Percentiles rank a stretch among this genome's conserved stretches.
Evolutionary conservation across 768 basidiomycete genomes (phyloP).

Genomic region (Termitomyces sp.): DNA sequence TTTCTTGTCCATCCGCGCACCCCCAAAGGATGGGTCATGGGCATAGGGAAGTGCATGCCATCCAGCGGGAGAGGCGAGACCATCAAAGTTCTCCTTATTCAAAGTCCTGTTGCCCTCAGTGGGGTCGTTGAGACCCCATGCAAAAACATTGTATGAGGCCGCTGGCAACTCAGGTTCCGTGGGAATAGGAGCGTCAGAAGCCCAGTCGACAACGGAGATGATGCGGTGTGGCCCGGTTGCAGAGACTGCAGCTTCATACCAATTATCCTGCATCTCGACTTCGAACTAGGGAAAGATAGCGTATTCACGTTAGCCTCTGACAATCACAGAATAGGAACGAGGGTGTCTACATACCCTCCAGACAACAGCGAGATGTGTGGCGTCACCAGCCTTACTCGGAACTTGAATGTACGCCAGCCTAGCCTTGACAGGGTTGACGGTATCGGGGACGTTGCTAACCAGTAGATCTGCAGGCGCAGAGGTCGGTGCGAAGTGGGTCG

Average conservation of each 20-base stretch:
- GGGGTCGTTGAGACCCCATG: slow-evolving; percentile 88
- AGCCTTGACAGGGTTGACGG: slow-evolving; percentile 79
- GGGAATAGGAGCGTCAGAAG: slow-evolving; percentile 59
- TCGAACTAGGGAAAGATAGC: slow-evolving; percentile 53
- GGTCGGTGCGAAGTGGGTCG: slow-evolving; percentile 41
- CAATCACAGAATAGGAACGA: background rate
- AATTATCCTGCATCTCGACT: slow-evolving; percentile 92
- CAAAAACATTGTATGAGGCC: slow-evolving; percentile 70
- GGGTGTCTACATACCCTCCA: slow-evolving; percentile 59
- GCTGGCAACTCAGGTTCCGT: slow-evolving; percentile 26
- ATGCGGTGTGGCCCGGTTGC: slow-evolving; percentile 71
- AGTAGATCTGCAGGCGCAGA: slow-evolving; percentile 35
- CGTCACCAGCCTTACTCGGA: slow-evolving; percentile 56
- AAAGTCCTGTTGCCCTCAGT: slow-evolving; percentile 55
- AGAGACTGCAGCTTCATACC: slow-evolving; percentile 91
- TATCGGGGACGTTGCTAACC: slow-evolving; percentile 66
- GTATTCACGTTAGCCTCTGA: background rate
- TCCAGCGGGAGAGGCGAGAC: slow-evolving; percentile 78
- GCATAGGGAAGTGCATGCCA: slow-evolving; percentile 84
- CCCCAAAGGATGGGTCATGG: slow-evolving; percentile 56
- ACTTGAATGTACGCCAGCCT: slow-evolving; percentile 80
- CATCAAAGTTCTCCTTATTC: slow-evolving; percentile 69
- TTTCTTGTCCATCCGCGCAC: slow-evolving; percentile 18
- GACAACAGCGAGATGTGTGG: slow-evolving; percentile 65
- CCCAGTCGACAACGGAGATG: slow-evolving; percentile 93